These are phyloP conservation scores for Trypanosoma rangeli DNA, from an alignment of 208 protist species.

Conservation along the genomic window DNA sequence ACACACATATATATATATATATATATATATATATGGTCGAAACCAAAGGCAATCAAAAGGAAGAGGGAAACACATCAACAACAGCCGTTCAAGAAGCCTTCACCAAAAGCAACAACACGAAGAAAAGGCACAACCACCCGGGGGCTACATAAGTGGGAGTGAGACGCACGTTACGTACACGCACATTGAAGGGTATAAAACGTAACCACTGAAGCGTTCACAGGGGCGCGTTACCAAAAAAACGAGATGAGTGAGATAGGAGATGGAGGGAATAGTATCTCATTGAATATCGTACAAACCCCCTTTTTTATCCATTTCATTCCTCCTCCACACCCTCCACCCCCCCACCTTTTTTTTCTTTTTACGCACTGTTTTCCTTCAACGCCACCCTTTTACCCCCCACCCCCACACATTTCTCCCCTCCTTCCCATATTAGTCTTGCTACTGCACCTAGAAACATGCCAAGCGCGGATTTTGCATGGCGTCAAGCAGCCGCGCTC, in stretches of 20 bases:
- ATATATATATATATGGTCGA: not conserved
- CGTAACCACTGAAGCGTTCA: conserved; percentile 12
- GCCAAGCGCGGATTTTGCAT: not conserved
- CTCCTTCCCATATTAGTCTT: not conserved
- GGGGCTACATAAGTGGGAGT: not conserved
- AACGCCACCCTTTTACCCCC: not conserved
- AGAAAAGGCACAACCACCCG: not conserved
- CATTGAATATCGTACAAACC: not conserved
- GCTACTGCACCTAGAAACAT: not conserved
- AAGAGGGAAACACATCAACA: not conserved
- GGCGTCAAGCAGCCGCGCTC: not conserved
- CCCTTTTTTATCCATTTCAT: conserved; percentile 4
- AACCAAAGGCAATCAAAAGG: not conserved
- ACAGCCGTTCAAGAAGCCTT: not conserved
- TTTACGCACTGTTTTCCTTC: conserved; percentile 2
- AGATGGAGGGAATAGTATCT: conserved; percentile 6
- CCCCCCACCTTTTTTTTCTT: not conserved
- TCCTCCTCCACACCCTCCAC: too few species aligned
- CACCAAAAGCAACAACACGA: not conserved
- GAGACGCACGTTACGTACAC: not conserved
- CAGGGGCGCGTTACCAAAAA: conserved; percentile 2
- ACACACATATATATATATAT: conserved; percentile 24
- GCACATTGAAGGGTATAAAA: not conserved
- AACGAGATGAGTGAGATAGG: conserved; percentile 4
- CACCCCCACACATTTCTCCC: conserved; percentile 10